Conservation (phyloP, 495 filamentous ascomycete genomes). For the Talaromyces liani region DNA sequence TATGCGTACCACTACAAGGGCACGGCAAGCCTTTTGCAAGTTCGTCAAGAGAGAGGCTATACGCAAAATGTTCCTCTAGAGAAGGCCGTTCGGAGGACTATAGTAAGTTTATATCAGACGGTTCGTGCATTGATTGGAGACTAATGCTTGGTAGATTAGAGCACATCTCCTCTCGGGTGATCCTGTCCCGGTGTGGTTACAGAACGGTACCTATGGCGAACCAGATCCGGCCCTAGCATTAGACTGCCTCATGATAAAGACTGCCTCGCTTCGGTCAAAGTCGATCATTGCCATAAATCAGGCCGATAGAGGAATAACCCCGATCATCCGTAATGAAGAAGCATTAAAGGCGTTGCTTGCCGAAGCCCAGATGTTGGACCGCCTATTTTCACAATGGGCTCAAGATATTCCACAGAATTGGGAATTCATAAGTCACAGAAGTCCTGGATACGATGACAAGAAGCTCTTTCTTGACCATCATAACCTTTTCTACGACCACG, state of each 20-base stretch:
- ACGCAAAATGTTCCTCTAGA: constrained; percentile 17
- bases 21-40: constrained; percentile 17
- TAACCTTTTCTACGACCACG: no score
- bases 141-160: constrained; percentile 12
- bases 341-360: no score
- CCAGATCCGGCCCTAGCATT: constrained; percentile 5
- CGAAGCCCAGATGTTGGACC: no score
- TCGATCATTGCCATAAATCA: no score
- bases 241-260: background rate
- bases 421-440: no score
- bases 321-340: no score
- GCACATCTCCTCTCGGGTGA: constrained; percentile 1
- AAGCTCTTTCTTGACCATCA: no score
- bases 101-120: background rate
- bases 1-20: constrained; percentile 13
- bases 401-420: no score
- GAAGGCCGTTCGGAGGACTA: constrained; percentile 13
- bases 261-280: background rate
- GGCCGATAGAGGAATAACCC: no score
- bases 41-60: constrained; percentile 15
- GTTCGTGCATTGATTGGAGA: background rate
- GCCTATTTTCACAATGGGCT: no score
- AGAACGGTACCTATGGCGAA: constrained; percentile 15
- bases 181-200: constrained; percentile 15
- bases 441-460: no score